phyloP scores from a whole-genome alignment of 352 stramenopile genomes.

The Peronospora belbahrii region DNA sequence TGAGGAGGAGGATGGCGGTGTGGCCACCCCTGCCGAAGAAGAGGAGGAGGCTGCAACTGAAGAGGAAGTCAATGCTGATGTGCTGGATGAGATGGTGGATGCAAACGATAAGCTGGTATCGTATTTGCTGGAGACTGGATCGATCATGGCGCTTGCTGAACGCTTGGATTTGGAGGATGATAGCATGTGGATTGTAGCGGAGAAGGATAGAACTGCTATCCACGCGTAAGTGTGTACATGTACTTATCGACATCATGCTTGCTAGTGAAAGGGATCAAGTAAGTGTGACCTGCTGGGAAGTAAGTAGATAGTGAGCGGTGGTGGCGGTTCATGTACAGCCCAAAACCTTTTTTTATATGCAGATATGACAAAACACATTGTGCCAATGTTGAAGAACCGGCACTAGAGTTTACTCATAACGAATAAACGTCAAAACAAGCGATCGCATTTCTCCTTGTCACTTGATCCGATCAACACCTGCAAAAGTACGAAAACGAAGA shows the following conservation, averaged over 20 bases:
- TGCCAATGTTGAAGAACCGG: not conserved
- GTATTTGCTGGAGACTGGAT: conserved; percentile 79
- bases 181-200: conserved; percentile 74
- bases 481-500: not conserved
- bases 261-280: not conserved
- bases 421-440: conserved; percentile 7
- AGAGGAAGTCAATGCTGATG: conserved; percentile 47
- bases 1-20: conserved; percentile 34
- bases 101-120: conserved; percentile 81
- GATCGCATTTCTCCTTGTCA: not conserved
- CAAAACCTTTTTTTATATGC: conserved; percentile 26
- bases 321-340: conserved; percentile 4
- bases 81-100: conserved; percentile 77
- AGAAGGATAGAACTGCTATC: conserved; percentile 81
- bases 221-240: conserved; percentile 42
- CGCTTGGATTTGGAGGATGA: conserved; percentile 78
- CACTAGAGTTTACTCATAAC: conserved; percentile 19
- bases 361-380: conserved; percentile 16
- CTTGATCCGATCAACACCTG: not conserved
- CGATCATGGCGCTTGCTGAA: conserved; percentile 79
- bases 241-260: not conserved
- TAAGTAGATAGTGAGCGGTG: not conserved
- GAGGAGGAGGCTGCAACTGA: conserved; percentile 20
- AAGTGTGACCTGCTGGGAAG: conserved; percentile 2
- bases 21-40: conserved; percentile 26